Evolutionary conservation across 2,329 filamentous ascomycete species (phyloP).

Genomic region (Chrysoporthe deuterocubensis): DNA sequence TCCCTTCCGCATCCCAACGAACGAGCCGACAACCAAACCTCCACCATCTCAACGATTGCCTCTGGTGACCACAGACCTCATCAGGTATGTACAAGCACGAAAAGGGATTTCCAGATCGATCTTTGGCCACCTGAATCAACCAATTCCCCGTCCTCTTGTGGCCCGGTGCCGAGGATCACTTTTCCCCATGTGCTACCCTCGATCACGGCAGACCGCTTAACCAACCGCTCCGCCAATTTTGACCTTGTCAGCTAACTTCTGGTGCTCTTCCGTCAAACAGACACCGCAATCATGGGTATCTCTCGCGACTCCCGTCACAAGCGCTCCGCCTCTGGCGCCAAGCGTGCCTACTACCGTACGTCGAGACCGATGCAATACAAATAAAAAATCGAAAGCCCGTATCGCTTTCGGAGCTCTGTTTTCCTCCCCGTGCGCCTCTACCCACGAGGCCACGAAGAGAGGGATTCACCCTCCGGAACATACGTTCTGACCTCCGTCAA

Average conservation of each 20-base stretch:
- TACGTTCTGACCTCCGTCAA: conserved; percentile 77
- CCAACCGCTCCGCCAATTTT: background rate
- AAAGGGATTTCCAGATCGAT: background rate
- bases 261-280: conserved; percentile 45
- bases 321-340: conserved; percentile 98
- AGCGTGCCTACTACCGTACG: conserved; percentile 90
- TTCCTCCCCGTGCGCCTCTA: background rate
- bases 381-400: conserved; percentile 67
- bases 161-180: background rate
- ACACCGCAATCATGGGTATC: conserved; percentile 95
- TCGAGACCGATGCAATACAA: conserved; percentile 51
- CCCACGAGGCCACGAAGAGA: background rate
- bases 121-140: background rate
- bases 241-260: conserved; percentile 32
- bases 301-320: conserved; percentile 99
- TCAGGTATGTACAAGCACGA: conserved; percentile 28
- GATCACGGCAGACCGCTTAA: background rate
- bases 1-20: conserved; percentile 22
- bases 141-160: background rate
- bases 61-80: conserved; percentile 30
- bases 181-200: background rate
- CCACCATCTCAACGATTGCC: conserved; percentile 27
- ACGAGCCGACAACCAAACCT: conserved; percentile 29
- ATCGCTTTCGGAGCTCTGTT: conserved; percentile 46
- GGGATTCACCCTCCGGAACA: conserved; percentile 43